Base-by-base conservation (phyloP, 495 filamentous ascomycete genomes). In the Penicillium arizonense region DNA sequence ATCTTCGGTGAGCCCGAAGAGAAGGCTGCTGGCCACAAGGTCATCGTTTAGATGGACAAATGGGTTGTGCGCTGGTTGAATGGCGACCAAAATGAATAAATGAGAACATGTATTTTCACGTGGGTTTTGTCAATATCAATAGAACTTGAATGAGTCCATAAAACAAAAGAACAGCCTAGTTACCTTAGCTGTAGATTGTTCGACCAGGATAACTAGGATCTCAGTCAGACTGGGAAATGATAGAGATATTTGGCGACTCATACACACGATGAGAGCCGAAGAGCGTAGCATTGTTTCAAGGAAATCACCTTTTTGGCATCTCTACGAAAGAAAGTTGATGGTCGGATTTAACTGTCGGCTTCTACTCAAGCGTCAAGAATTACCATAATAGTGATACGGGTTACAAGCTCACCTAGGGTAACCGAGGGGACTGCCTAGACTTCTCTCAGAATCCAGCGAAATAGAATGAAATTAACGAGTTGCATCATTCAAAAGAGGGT, bases 1-100 rank as follows among this genome's bases (percentile, higher is more conserved):
- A 69, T 75, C 60, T 79, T 78, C 57, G 60, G 61, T 18, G 75
- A 77, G 56, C 55, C 60, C 12, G 72, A 72, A 44, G 75, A 79
- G 69, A 48, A 64, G 52, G 44, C 68, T 42, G 75, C 76, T 45
- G 44, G 13, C n/a, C 68, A 77, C 66, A 65, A 77, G 72, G 68
- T 77, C 28, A 62, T 70, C 56, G 42, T 71, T 35, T 71, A 73
- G 53, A 56, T 45, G 6, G 13, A 8, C 18, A n/a, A 21, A 32
- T 32, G 28, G 9, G 28, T 45, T 20, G 13, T 12, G 5, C 1
- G 12, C 1, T 28, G 21, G 5, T 6, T 6, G 23, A 43, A 43
- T 24, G 18, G 33, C 9, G 13, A 34, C n/a, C 28, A 47, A 32
- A 47, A 56, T 53, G 40, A 52, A 50, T 60, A 32, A 52, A 60